phyloP scores from a whole-genome alignment of 2,329 filamentous ascomycete species.

The Fusarium ambrosium region DNA sequence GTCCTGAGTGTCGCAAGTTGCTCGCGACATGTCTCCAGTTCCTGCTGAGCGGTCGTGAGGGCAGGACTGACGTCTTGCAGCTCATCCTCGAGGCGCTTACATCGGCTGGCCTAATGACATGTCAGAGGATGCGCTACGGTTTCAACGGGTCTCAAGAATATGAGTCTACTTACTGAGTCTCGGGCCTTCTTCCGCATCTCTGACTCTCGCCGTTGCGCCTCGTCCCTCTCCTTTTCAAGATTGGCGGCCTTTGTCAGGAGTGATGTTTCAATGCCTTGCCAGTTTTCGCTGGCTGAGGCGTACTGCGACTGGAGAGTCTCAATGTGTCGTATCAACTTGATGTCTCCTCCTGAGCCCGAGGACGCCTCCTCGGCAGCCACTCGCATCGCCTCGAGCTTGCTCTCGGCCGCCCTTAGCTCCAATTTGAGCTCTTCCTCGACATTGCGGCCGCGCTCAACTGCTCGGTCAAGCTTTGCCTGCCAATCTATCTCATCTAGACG shows the following conservation, averaged over 20 bases:
- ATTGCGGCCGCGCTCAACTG: slow-evolving; percentile 76
- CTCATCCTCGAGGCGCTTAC: slow-evolving; percentile 82
- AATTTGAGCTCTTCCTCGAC: slow-evolving; percentile 82
- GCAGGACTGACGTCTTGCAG: slow-evolving; percentile 77
- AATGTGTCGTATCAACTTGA: slow-evolving; percentile 91
- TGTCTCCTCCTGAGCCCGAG: slow-evolving; percentile 84
- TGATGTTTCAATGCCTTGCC: slow-evolving; percentile 95
- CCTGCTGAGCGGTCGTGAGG: slow-evolving; percentile 74
- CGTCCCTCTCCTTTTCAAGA: slow-evolving; percentile 92
- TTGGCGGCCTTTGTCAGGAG: slow-evolving; percentile 81
- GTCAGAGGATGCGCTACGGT: slow-evolving; percentile 24
- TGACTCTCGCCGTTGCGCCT: slow-evolving; percentile 83
- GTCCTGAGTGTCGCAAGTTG: slow-evolving; percentile 73
- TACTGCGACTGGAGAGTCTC: slow-evolving; percentile 97
- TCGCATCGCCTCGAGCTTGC: slow-evolving; percentile 90
- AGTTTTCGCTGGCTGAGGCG: slow-evolving; percentile 93
- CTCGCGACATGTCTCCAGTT: slow-evolving; percentile 71
- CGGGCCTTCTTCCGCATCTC: slow-evolving; percentile 91
- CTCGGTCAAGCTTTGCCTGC: slow-evolving; percentile 78
- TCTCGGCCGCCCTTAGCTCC: slow-evolving; percentile 84
- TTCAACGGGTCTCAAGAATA: not conserved
- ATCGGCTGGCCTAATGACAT: slow-evolving; percentile 68
- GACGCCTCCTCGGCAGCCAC: slow-evolving; percentile 89
- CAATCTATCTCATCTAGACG: slow-evolving; percentile 78
- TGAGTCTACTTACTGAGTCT: slow-evolving; percentile 76